Evolutionary conservation across 2,329 filamentous ascomycete species (phyloP).

Genomic region (Didymella keratinophila): DNA sequence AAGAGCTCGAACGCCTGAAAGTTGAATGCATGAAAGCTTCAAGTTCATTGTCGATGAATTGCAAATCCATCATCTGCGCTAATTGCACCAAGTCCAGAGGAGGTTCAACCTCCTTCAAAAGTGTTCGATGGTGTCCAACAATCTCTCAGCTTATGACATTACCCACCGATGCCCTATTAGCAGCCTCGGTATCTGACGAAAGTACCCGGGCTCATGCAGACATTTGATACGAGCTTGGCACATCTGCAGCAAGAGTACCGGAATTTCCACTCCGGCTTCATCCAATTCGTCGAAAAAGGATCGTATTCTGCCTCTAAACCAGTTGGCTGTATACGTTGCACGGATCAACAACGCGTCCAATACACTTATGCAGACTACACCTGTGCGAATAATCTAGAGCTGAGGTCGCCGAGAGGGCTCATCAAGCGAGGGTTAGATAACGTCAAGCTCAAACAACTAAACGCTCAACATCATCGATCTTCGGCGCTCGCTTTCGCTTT

Average conservation of each 20-base stretch:
- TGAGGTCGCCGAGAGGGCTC: too few species aligned
- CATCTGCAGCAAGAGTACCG: not conserved
- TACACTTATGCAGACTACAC: not conserved
- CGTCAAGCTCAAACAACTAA: not conserved
- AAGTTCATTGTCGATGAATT: not conserved
- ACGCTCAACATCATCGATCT: not conserved
- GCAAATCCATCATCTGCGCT: not conserved
- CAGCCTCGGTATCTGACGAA: not conserved
- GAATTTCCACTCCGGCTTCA: not conserved
- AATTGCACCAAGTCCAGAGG: not conserved
- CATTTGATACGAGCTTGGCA: not conserved
- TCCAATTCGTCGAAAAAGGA: not conserved
- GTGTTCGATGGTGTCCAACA: not conserved
- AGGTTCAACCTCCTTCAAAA: too few species aligned
- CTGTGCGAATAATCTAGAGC: not conserved
- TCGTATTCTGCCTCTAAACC: not conserved
- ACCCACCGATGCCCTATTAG: not conserved
- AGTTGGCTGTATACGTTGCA: not conserved
- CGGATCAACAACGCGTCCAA: not conserved
- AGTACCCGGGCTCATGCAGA: not conserved
- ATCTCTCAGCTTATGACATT: not conserved
- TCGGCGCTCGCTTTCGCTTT: not conserved
- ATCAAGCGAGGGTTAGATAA: not conserved
- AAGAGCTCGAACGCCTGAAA: not conserved
- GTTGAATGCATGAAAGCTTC: not conserved